Conservation (phyloP, 139 green algal genomes). For the Chlorella sorokiniana region DNA sequence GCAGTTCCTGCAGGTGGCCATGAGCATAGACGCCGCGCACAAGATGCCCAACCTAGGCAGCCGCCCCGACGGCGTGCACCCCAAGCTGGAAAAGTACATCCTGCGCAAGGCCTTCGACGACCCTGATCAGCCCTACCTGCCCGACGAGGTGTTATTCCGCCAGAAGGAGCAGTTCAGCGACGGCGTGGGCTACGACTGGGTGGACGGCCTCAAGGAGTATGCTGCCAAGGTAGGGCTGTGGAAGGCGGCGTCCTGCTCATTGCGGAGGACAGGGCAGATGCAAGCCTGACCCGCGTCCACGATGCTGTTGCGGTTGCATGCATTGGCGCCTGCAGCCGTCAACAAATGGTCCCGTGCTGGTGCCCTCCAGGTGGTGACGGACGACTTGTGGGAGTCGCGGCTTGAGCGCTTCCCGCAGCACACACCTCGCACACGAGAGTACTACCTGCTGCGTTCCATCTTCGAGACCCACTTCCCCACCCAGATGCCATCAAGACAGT, state of each 20-base stretch:
- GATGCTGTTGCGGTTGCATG: no score
- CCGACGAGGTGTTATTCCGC: slow-evolving; percentile 86
- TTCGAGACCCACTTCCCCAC: slow-evolving; percentile 91
- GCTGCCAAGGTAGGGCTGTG: slow-evolving; percentile 57
- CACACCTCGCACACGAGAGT: slow-evolving; percentile 89
- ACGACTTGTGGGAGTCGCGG: slow-evolving; percentile 66
- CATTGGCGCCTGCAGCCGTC: no score
- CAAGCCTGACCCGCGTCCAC: no score
- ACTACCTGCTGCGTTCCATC: slow-evolving; percentile 90
- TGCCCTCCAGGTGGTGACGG: slow-evolving; percentile 57
- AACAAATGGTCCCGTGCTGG: not conserved
- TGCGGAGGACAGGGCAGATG: not conserved
- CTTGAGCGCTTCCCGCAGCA: slow-evolving; percentile 79
- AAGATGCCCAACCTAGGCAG: slow-evolving; percentile 84
- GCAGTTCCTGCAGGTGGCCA: slow-evolving; percentile 79
- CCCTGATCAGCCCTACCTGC: slow-evolving; percentile 87
- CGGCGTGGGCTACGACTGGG: slow-evolving; percentile 90
- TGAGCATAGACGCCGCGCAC: slow-evolving; percentile 89
- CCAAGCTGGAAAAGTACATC: slow-evolving; percentile 93
- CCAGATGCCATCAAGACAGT: slow-evolving; percentile 46
- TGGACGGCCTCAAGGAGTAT: slow-evolving; percentile 83
- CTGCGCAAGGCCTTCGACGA: slow-evolving; percentile 86
- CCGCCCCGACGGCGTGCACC: slow-evolving; percentile 71
- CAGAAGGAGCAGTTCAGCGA: slow-evolving; percentile 99
- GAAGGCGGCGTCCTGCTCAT: no score